A percentile compares a stretch with the other conserved stretches of the same genome.
Evolutionary conservation across 2,329 filamentous ascomycete species (phyloP).

Genomic region (Colletotrichum siamense): DNA sequence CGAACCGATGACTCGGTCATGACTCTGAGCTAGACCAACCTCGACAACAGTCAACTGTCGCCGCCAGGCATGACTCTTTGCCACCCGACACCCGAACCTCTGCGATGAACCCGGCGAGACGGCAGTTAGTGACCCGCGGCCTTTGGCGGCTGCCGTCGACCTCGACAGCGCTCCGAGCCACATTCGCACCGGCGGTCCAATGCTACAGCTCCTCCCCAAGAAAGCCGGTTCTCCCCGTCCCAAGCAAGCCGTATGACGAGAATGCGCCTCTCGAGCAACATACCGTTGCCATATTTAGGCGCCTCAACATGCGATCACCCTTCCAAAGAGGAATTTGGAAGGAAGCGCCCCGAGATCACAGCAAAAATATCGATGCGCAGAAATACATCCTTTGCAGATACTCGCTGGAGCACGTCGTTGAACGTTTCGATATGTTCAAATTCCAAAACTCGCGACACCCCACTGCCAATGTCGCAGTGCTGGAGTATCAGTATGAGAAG

Average conservation of each 20-base stretch:
- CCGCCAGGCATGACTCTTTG: neutral
- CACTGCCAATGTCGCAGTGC: neutral
- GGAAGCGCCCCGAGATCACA: neutral
- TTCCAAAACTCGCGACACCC: neutral
- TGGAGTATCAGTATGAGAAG: neutral
- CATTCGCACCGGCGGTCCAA: neutral
- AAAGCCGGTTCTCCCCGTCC: neutral
- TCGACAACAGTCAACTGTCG: neutral
- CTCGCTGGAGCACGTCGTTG: neutral
- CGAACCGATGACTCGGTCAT: neutral
- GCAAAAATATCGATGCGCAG: neutral
- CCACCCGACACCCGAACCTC: neutral
- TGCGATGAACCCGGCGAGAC: slow-evolving; percentile 2
- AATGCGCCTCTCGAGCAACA: neutral
- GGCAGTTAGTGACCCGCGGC: slow-evolving; percentile 1
- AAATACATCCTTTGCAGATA: neutral
- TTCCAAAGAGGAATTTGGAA: neutral
- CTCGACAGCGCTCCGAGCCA: neutral
- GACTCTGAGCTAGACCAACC: neutral
- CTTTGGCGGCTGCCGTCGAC: neutral
- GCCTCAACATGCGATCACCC: neutral
- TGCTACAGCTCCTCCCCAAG: neutral
- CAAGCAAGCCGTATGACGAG: neutral
- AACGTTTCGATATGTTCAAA: neutral
- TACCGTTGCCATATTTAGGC: neutral